Percentiles rank a stretch among this genome's conserved stretches.
These are phyloP conservation scores for Phytophthora tentaculata DNA, from an alignment of 352 stramenopile species.

Conservation along the genomic window DNA sequence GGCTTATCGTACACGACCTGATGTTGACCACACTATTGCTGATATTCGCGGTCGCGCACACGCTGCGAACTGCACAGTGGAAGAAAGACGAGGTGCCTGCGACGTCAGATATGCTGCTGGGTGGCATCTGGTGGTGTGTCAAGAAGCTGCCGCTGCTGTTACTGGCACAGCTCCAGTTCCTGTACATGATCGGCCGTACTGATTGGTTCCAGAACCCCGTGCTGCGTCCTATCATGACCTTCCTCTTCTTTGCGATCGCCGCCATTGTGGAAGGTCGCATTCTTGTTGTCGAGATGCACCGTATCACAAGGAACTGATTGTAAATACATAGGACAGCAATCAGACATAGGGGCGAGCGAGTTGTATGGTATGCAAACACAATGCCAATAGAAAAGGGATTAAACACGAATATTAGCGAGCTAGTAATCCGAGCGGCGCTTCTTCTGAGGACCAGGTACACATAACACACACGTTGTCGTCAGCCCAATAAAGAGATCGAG, in stretches of 20 bases:
- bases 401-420: constrained; percentile 29
- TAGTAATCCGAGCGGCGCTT: constrained; percentile 66
- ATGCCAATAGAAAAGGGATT: constrained; percentile 33
- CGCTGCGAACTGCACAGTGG: constrained; percentile 67
- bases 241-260: constrained; percentile 50
- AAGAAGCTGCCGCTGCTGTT: constrained; percentile 62
- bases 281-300: constrained; percentile 63
- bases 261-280: constrained; percentile 55
- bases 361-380: constrained; percentile 19
- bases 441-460: constrained; percentile 45
- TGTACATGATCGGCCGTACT: constrained; percentile 67
- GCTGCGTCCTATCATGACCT: constrained; percentile 72
- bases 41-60: constrained; percentile 72
- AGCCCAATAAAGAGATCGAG: neutral
- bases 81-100: constrained; percentile 74
- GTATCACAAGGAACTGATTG: constrained; percentile 51
- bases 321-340: constrained; percentile 29
- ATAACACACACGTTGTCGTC: constrained; percentile 15
- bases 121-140: constrained; percentile 53
- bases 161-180: constrained; percentile 53
- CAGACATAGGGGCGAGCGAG: constrained; percentile 19
- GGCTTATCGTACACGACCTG: constrained; percentile 66
- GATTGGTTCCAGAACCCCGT: constrained; percentile 83
- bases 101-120: constrained; percentile 55
- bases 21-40: constrained; percentile 68